Percentiles rank a stretch among this genome's conserved stretches.
These are phyloP conservation scores for Solanum boliviense DNA, from an alignment of 257 asterid genomes.

Conservation along the genomic window DNA sequence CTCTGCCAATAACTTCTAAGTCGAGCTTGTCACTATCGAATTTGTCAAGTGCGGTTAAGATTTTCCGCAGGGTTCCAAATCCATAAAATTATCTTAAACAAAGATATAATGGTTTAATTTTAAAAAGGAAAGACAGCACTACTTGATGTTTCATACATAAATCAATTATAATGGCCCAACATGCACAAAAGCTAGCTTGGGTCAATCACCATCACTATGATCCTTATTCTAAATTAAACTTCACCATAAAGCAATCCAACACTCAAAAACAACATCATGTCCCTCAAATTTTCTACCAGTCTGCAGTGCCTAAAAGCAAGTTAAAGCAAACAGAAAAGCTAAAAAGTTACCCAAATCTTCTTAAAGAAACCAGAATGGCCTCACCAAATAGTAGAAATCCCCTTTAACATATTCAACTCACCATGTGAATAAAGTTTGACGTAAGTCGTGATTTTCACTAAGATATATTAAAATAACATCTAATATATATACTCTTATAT, in stretches of 20 bases:
- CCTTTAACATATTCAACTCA: background rate
- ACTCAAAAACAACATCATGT: background rate
- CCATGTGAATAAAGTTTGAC: constrained; percentile 9
- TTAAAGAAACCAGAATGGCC: constrained; percentile 16
- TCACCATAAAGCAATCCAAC: constrained; percentile 19
- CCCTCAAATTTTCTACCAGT: constrained; percentile 1
- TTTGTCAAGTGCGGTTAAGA: too few relatives aligned
- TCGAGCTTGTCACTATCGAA: background rate
- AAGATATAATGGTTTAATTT: background rate
- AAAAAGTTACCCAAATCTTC: constrained; percentile 29
- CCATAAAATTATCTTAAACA: background rate
- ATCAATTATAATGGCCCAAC: background rate
- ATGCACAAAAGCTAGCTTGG: background rate
- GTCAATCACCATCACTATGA: background rate
- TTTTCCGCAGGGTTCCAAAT: background rate
- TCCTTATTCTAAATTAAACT: background rate
- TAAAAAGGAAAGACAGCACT: background rate
- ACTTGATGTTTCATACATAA: background rate
- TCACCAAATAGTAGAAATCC: constrained; percentile 14
- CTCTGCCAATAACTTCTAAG: background rate
- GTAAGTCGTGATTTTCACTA: background rate
- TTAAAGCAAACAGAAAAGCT: constrained; percentile 19
- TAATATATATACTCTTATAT: background rate
- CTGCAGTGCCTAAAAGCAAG: constrained; percentile 19
- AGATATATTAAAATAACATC: background rate